A percentile compares a stretch with the other conserved stretches of the same genome.
Evolutionary conservation across 164 flowering plant species (phyloP).

Genomic region (Magnolia kwangsiensis): DNA sequence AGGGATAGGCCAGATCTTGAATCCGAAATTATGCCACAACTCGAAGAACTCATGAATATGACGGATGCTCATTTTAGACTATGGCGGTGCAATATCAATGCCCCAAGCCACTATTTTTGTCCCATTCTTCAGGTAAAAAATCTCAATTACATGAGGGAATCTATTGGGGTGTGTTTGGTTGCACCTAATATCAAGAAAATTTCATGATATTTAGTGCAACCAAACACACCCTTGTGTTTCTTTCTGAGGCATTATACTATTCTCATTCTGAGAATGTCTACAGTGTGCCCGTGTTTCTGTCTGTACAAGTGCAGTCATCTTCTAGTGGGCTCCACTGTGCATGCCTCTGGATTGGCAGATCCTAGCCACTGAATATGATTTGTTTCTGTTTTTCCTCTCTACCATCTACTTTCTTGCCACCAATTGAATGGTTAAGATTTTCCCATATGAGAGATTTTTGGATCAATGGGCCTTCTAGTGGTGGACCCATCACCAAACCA

Average conservation of each 20-base stretch:
- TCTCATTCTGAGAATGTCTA: neutral
- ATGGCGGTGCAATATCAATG: conserved; percentile 20
- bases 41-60: conserved; percentile 49
- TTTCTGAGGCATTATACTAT: neutral
- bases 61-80: conserved; percentile 38
- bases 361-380: too few species aligned
- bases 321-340: too few species aligned
- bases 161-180: neutral
- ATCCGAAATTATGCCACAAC: conserved; percentile 57
- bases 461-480: too few species aligned
- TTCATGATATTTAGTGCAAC: neutral
- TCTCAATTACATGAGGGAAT: neutral
- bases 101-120: conserved; percentile 73
- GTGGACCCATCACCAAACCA: too few species aligned
- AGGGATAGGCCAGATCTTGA: conserved; percentile 89
- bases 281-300: too few species aligned
- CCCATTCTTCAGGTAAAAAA: conserved; percentile 75
- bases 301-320: too few species aligned
- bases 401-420: too few species aligned
- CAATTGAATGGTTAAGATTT: too few species aligned
- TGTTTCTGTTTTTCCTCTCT: too few species aligned
- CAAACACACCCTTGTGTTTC: neutral
- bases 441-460: too few species aligned
- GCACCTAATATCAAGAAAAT: too few species aligned
- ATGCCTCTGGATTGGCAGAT: too few species aligned